Evolutionary conservation across 1,284 basidiomycete species (phyloP), one percentile per base, ranked within the genome.

Genomic region (Leccinum pachyderme): DNA sequence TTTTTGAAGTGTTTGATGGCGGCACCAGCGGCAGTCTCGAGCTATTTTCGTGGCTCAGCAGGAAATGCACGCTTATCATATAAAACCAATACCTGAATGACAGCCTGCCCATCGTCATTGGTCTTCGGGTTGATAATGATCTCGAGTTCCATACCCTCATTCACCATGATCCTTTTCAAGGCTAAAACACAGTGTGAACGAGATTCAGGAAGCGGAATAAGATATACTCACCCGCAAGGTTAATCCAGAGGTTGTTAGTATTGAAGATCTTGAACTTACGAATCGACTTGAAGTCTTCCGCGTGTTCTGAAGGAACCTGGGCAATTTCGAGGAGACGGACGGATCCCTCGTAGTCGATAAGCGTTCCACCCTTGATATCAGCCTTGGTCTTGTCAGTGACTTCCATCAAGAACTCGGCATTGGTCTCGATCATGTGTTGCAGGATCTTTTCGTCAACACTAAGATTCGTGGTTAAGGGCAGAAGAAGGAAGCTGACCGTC

Each of bases 361-460:
- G 83, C 51, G 97, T 99, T 77, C 97, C 97, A 83, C 97, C 97
- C 81, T 99, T 99, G 78, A 99, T 89, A 74, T 99, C 96, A 57
- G 97, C 97, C 82, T 99, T 99, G 71, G 97, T 99, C 87, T 99
- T 99, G 82, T 99, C 95, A 5, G 97, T 99, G 61, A 99, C 95
- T 77, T 99, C 96, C 95, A 97, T 97, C 72, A 98, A 73, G 80
- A 96, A 97, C 76, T 96, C 93, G 49, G 91, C 84, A 65, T 89
- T 80, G 11, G 83, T 81, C 66, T 95, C 87, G 56, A 94, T 88
- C 90, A 97, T 95, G 75, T 95, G 91, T 73, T 94, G 89, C 55
- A 93, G 75, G 66, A 93, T 94, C 59, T 78, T 81, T 67, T 91
- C 84, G 68, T 94, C 92, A 65, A 92, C 90, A 53, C 86, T 87